Evolutionary conservation across 2,329 filamentous ascomycete species (phyloP), one percentile per base, ranked within the genome.

Genomic region (Ceratocystis ficicola): DNA sequence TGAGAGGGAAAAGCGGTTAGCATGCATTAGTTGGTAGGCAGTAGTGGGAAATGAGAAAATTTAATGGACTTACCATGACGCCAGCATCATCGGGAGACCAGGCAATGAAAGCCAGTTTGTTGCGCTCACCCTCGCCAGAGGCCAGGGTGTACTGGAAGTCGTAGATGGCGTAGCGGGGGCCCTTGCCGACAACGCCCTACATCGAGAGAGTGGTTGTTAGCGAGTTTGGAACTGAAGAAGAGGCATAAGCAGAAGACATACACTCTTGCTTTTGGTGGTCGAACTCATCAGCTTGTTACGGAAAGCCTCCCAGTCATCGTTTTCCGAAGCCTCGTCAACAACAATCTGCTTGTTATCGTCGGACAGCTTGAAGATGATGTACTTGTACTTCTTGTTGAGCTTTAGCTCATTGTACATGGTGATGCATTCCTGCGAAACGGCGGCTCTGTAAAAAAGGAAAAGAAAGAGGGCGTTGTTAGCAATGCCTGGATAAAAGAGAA

Each of bases 291-390:
- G 86, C 81, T 86, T 87, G 76, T 90, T 79, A 72, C 88, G 87
- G 83, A 92, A 90, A 70, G 73, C 77, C 67, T 87, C 83, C 80
- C 84, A 93, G 76, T 91, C 84, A 70, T 77, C 77, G 71, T 86
- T 80, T 69, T 78, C 78, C 67, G 85, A 88, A 65, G 84, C 81
- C 75, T 89, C 85, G 77, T 93, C 89, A 72, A 94, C 84, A 68
- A 88, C 86, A 75, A 94, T 90, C 78, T 90, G 77, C 78, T 87
- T 90, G 82, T 86, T 85, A 80, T 91, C 83, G 77, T 92, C 88
- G 70, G 86, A 87, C 75, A 94, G 85, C 83, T 91, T 90, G 86
- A 84, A 93, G 81, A 94, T 85, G 79, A 94, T 87, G 83, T 84
- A 95, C 79, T 90, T 92, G 80, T 85, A 81, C 80, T 84, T 85